These are phyloP conservation scores for Metschnikowia arizonensis DNA, from an alignment of 805 yeast species.

Conservation along the genomic window DNA sequence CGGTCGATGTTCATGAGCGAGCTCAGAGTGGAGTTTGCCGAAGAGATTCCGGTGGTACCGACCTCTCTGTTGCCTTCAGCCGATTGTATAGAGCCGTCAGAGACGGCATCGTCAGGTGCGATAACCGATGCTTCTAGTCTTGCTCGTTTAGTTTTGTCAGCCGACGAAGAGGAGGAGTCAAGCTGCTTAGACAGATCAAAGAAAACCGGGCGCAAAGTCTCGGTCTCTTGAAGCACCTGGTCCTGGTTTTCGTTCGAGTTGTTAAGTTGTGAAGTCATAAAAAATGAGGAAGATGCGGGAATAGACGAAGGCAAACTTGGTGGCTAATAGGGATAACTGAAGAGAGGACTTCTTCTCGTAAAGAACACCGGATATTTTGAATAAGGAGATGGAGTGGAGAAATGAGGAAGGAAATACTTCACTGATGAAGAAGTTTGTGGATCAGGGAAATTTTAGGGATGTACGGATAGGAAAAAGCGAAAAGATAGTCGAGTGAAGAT, in stretches of 20 bases:
- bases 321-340: conserved; percentile 2
- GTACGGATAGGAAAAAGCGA: neutral
- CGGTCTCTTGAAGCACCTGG: conserved; percentile 28
- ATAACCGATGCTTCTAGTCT: conserved; percentile 18
- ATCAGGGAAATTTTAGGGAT: conserved; percentile 1
- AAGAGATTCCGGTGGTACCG: conserved; percentile 8
- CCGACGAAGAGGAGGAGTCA: conserved; percentile 14
- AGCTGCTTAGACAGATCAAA: conserved; percentile 24
- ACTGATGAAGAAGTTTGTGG: neutral
- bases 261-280: conserved; percentile 31
- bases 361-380: neutral
- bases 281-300: conserved; percentile 7
- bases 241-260: conserved; percentile 30
- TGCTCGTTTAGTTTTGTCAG: conserved; percentile 16
- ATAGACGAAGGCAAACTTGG: conserved; percentile 1
- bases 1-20: conserved; percentile 8
- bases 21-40: conserved; percentile 1
- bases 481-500: neutral
- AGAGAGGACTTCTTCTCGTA: neutral
- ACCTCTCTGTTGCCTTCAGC: neutral
- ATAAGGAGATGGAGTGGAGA: neutral
- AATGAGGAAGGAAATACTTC: neutral
- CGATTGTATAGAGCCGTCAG: neutral
- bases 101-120: conserved; percentile 12
- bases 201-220: conserved; percentile 32